Evolutionary conservation across 345 rosid genomes (phyloP).

Genomic region (Eucalyptus sp.): DNA sequence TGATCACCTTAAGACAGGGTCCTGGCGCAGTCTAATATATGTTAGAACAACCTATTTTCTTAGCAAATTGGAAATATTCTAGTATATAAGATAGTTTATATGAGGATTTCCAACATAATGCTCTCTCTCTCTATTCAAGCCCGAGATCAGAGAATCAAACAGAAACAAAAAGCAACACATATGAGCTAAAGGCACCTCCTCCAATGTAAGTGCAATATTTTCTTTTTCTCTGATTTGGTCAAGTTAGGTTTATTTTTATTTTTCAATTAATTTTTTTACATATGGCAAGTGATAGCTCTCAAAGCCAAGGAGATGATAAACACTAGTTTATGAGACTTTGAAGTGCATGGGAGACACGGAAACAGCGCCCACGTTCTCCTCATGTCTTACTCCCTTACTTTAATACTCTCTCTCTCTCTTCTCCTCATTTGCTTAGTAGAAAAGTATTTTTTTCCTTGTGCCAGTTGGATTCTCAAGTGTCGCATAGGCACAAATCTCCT

Average conservation of each 20-base stretch:
- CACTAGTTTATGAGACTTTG: conserved; percentile 10
- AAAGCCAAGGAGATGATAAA: conserved; percentile 60
- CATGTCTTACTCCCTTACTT: too few species aligned
- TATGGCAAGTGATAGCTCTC: conserved; percentile 19
- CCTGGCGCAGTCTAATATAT: too few species aligned
- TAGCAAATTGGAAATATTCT: too few species aligned
- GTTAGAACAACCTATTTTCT: too few species aligned
- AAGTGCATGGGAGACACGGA: conserved; percentile 62
- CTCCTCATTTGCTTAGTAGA: not conserved
- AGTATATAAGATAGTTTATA: too few species aligned
- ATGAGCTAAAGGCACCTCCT: not conserved
- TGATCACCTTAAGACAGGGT: too few species aligned
- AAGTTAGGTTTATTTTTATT: conserved; percentile 21
- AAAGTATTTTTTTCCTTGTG: not conserved
- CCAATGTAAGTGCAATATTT: not conserved
- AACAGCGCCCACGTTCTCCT: conserved; percentile 84
- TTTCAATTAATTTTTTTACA: not conserved
- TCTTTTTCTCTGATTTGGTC: conserved; percentile 12
- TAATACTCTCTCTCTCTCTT: too few species aligned
- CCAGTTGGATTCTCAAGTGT: not conserved
- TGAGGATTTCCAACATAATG: too few species aligned
- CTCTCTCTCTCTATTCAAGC: too few species aligned
- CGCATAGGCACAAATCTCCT: not conserved
- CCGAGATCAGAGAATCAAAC: not conserved
- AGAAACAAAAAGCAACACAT: not conserved